A percentile compares a stretch with the other conserved stretches of the same genome.
Conservation (phyloP, 1,284 basidiomycete species). For the Thecaphora thlaspeos region DNA sequence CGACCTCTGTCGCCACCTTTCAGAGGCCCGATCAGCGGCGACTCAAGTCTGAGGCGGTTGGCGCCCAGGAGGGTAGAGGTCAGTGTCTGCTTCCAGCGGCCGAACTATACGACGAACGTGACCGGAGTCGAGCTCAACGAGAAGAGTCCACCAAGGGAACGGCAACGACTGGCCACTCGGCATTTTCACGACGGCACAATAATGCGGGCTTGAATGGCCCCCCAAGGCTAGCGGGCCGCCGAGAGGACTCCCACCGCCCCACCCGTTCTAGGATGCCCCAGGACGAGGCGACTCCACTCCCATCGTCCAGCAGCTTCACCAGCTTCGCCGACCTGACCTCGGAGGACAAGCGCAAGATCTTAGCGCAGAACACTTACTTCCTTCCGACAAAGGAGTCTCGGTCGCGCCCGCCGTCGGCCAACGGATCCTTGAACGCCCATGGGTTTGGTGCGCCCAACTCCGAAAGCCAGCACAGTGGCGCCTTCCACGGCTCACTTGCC, state of each 20-base stretch:
- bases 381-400: not conserved
- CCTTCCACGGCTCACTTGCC: not conserved
- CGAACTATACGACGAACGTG: too few relatives aligned
- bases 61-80: too few relatives aligned
- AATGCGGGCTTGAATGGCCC: too few relatives aligned
- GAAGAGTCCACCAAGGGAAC: too few relatives aligned
- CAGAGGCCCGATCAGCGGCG: not conserved
- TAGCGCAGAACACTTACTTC: slow-evolving; percentile 1
- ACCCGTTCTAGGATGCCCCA: too few relatives aligned
- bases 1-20: not conserved
- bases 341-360: not conserved
- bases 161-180: too few relatives aligned
- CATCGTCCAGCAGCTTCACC: not conserved
- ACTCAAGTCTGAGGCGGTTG: not conserved
- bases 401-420: not conserved
- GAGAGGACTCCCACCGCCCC: too few relatives aligned
- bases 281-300: not conserved
- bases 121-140: too few relatives aligned
- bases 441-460: not conserved
- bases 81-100: too few relatives aligned
- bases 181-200: too few relatives aligned
- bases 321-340: not conserved
- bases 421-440: not conserved
- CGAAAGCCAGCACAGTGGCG: not conserved
- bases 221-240: too few relatives aligned